Evolutionary conservation across 305 asterid species (phyloP).

Genomic region (Fraxinus platypoda): DNA sequence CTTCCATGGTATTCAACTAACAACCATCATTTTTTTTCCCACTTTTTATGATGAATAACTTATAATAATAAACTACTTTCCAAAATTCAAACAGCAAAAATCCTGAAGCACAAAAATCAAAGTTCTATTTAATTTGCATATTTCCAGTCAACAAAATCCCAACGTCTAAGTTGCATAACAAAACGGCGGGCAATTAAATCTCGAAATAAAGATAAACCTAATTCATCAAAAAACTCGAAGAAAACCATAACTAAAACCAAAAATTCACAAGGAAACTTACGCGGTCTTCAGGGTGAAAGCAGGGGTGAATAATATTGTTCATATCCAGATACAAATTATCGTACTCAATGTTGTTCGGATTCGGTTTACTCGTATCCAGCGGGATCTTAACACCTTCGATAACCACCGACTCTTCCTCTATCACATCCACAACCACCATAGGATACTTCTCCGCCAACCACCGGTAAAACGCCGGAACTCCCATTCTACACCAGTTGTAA

Average conservation of each 20-base stretch:
- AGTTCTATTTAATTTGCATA: neutral
- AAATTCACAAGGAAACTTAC: conserved; percentile 34
- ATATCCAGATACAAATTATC: conserved; percentile 89
- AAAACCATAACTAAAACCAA: neutral
- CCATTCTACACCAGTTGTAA: conserved; percentile 43
- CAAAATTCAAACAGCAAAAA: neutral
- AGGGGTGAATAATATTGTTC: conserved; percentile 93
- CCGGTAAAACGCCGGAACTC: conserved; percentile 96
- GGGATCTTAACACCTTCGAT: conserved; percentile 75
- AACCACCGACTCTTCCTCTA: conserved; percentile 75
- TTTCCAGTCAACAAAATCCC: neutral
- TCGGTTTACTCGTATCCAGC: conserved; percentile 84
- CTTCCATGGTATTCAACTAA: neutral
- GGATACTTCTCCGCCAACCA: conserved; percentile 99
- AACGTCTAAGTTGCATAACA: neutral
- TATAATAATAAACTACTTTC: neutral
- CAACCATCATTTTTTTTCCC: neutral
- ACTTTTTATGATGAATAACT: neutral
- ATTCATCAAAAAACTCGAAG: neutral
- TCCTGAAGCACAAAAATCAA: neutral
- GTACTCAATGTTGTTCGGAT: conserved; percentile 76
- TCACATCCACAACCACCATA: conserved; percentile 70
- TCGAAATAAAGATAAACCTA: neutral
- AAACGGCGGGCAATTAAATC: neutral
- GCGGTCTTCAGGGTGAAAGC: conserved; percentile 96